Percentiles rank a stretch among this genome's conserved stretches.
Conservation (phyloP, 805 yeast species). For the Clavispora asparagi region DNA sequence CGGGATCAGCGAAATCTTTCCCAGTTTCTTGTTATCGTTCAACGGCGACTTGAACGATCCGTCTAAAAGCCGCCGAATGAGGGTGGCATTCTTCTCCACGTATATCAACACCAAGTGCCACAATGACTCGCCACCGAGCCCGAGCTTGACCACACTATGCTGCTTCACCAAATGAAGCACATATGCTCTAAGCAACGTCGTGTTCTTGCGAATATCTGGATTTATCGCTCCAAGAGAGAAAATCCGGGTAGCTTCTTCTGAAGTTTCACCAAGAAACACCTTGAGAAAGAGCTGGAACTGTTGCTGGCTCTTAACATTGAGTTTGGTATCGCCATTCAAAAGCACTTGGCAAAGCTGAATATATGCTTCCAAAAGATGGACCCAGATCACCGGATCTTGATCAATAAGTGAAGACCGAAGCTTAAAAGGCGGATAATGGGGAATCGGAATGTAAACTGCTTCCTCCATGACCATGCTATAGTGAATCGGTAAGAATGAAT, state of each 20-base stretch:
- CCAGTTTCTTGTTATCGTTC: constrained; percentile 45
- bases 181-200: constrained; percentile 41
- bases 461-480: constrained; percentile 1
- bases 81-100: constrained; percentile 34
- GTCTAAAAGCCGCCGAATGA: constrained; percentile 49
- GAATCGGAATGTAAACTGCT: constrained; percentile 46
- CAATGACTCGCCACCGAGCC: constrained; percentile 51
- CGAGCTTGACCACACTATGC: constrained; percentile 52
- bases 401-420: constrained; percentile 73
- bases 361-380: constrained; percentile 62
- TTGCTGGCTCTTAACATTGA: constrained; percentile 52
- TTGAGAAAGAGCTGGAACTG: constrained; percentile 54
- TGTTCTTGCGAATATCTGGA: constrained; percentile 57
- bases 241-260: constrained; percentile 55
- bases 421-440: constrained; percentile 69
- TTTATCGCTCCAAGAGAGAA: constrained; percentile 70
- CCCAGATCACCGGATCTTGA: constrained; percentile 83
- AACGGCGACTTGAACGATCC: constrained; percentile 47
- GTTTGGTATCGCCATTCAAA: constrained; percentile 31
- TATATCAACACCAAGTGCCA: constrained; percentile 65
- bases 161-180: constrained; percentile 48
- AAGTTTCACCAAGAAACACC: constrained; percentile 54
- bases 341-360: constrained; percentile 48
- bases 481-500: too few relatives aligned
- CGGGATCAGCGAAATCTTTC: constrained; percentile 41